Evolutionary conservation across 768 basidiomycete genomes (phyloP).

Genomic region (Lactarius psammicola): DNA sequence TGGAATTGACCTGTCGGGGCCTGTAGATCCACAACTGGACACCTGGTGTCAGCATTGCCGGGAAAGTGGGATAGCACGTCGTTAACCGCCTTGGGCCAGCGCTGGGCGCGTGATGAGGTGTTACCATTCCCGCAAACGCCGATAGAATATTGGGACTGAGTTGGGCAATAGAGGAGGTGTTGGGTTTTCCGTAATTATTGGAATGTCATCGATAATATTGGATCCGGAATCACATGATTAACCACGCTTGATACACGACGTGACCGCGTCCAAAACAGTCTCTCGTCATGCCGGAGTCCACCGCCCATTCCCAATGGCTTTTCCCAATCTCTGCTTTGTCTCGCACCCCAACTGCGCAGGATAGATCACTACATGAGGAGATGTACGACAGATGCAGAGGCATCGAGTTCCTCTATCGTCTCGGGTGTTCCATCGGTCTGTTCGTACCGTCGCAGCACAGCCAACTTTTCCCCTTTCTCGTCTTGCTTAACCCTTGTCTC

Average conservation of each 20-base stretch:
- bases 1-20: slow-evolving; percentile 25
- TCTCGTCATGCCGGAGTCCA: slow-evolving; percentile 6
- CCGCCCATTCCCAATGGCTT: slow-evolving; percentile 21
- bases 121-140: slow-evolving; percentile 22
- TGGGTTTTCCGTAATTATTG: background rate
- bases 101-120: background rate
- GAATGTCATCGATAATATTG: slow-evolving; percentile 24
- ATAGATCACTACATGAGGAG: slow-evolving; percentile 52
- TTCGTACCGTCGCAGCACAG: slow-evolving; percentile 42
- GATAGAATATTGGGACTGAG: slow-evolving; percentile 12
- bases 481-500: slow-evolving; percentile 22
- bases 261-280: background rate
- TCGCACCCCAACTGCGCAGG: slow-evolving; percentile 26
- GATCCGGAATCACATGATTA: slow-evolving; percentile 9
- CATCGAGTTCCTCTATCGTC: slow-evolving; percentile 80
- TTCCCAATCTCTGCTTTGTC: slow-evolving; percentile 24
- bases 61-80: slow-evolving; percentile 20
- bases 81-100: slow-evolving; percentile 12
- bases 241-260: slow-evolving; percentile 21
- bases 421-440: slow-evolving; percentile 76
- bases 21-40: slow-evolving; percentile 40
- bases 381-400: slow-evolving; percentile 78
- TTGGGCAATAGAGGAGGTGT: slow-evolving; percentile 19
- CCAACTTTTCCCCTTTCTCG: slow-evolving; percentile 17
- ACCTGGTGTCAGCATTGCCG: slow-evolving; percentile 37